These are phyloP conservation scores for Mycosphaerella arachidis DNA, from an alignment of 2,329 filamentous ascomycete genomes.

Conservation along the genomic window DNA sequence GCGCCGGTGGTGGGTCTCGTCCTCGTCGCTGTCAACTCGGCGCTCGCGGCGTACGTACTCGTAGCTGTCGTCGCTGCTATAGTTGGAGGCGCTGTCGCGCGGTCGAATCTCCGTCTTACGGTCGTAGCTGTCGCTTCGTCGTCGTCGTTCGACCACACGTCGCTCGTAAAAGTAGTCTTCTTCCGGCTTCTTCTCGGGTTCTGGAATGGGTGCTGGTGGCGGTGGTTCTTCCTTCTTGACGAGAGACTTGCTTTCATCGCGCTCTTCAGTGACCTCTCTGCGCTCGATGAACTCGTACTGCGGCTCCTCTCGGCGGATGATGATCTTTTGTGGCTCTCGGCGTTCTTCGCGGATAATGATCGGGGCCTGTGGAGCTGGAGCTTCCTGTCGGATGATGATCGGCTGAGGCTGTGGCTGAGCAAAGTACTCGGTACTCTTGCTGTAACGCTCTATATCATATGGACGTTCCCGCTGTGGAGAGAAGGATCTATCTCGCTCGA, in stretches of 20 bases:
- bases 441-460: constrained; percentile 49
- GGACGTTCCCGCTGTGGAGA: constrained; percentile 40
- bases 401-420: constrained; percentile 45
- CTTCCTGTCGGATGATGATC: constrained; percentile 50
- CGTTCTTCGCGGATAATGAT: constrained; percentile 55
- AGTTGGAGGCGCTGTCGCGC: constrained; percentile 50
- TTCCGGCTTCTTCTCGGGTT: constrained; percentile 38
- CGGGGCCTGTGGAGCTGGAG: constrained; percentile 33
- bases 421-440: constrained; percentile 51
- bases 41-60: constrained; percentile 53
- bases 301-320: constrained; percentile 54
- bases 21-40: constrained; percentile 35
- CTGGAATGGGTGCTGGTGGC: constrained; percentile 25
- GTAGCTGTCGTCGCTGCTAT: constrained; percentile 59
- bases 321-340: constrained; percentile 40
- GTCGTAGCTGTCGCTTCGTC: constrained; percentile 39
- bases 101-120: constrained; percentile 47
- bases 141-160: constrained; percentile 49
- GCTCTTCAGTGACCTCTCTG: constrained; percentile 47
- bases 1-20: constrained; percentile 46
- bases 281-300: constrained; percentile 58
- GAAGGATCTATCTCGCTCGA: constrained; percentile 48
- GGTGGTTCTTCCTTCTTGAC: constrained; percentile 40
- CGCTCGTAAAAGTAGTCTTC: constrained; percentile 61
- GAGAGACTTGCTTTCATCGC: constrained; percentile 44